Evolutionary conservation across 139 green algal species (phyloP), one percentile per base, ranked within the genome.

Genomic region (Chlorella sorokiniana): DNA sequence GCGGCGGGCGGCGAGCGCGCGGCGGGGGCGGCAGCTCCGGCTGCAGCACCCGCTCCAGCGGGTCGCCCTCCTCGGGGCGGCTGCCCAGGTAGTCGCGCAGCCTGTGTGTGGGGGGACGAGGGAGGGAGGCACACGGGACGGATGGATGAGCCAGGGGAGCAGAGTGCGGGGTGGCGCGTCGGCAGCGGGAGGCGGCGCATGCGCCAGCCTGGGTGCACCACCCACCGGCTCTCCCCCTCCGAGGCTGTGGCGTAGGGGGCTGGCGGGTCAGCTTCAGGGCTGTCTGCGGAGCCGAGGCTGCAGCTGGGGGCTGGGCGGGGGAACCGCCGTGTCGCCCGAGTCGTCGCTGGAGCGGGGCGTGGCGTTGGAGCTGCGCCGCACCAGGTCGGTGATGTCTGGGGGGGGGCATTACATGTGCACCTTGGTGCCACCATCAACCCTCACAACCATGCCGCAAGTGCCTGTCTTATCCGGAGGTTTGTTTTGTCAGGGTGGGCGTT

Each of bases 311-410:
- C 71, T 62, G 35, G 44, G 41, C 2, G 76, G 51, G n/a, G n/a
- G n/a, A n/a, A n/a, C n/a, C n/a, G n/a, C n/a, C n/a, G n/a, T n/a
- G n/a, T n/a, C n/a, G 4, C 63, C 65, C 68, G 16, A 44, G 33
- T 8, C 35, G 9, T 41, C 44, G 61, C 23, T 38, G 62, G 23
- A 68, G 76, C 44, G 54, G 63, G 76, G 63, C 3, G 44, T 35
- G 40, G 31, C 44, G 33, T 35, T 82, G 62, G 61, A 40, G 45
- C 71, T 72, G 27, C 63, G 70, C n/a, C 54, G 73, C 73, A 79
- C 73, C 73, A 79, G 40, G 73, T 79, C 73, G 0, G 73, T 79
- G 52, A 79, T 68, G 52, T 79, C 73, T n/a, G n/a, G n/a, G n/a
- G n/a, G n/a, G n/a, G n/a, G n/a, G n/a, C n/a, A n/a, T n/a, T n/a